These are phyloP conservation scores for Trypanosoma melophagium DNA, from an alignment of 208 protist genomes.

Conservation along the genomic window DNA sequence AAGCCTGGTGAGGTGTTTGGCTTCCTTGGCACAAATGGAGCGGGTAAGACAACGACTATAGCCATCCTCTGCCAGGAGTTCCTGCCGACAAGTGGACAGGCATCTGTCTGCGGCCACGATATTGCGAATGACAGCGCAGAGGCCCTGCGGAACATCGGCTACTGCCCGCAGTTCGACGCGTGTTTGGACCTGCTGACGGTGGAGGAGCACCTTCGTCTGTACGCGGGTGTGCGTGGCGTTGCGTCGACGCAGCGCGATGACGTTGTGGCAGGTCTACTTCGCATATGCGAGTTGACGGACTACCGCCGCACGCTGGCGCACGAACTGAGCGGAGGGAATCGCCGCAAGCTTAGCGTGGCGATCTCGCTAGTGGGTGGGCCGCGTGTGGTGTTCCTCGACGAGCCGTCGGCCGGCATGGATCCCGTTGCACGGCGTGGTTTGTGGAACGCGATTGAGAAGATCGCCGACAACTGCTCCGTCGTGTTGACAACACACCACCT, in stretches of 20 bases:
- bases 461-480: conserved; percentile 15
- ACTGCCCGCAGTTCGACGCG: conserved; percentile 96
- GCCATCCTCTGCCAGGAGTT: conserved; percentile 79
- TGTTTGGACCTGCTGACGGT: conserved; percentile 90
- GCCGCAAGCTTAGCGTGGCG: conserved; percentile 77
- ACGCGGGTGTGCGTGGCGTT: conserved; percentile 71
- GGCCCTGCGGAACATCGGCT: conserved; percentile 81
- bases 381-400: conserved; percentile 80
- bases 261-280: conserved; percentile 37
- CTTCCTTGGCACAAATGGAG: conserved; percentile 87
- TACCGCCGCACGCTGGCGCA: conserved; percentile 38
- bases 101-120: conserved; percentile 50
- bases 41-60: conserved; percentile 86
- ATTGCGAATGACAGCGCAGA: conserved; percentile 43
- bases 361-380: conserved; percentile 79
- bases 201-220: conserved; percentile 92
- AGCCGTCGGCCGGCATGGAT: conserved; percentile 89
- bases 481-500: too few species aligned
- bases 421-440: conserved; percentile 71
- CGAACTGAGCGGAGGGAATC: conserved; percentile 79
- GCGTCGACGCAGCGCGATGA: conserved; percentile 6
- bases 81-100: conserved; percentile 54
- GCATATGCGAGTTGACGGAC: conserved; percentile 41
- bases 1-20: conserved; percentile 75
- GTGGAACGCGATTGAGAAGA: conserved; percentile 58